Conservation (phyloP, 2,329 filamentous ascomycete species). For the Trichoderma sp. region DNA sequence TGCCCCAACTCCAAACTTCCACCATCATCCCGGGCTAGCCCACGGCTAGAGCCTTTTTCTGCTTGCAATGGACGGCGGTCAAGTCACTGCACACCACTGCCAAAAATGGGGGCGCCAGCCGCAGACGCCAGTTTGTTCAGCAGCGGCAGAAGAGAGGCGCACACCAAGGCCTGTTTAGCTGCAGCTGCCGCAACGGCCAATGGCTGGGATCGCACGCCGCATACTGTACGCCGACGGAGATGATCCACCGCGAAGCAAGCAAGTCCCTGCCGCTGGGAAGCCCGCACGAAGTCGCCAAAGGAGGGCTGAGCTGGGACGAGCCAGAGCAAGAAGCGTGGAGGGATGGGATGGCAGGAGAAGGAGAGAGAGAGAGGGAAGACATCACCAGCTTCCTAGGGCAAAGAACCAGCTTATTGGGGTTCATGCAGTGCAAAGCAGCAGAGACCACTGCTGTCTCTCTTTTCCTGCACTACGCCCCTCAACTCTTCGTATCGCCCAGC, state of each 20-base stretch:
- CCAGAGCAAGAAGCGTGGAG: no score
- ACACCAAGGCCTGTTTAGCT: neutral
- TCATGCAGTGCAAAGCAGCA: neutral
- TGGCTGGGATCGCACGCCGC: neutral
- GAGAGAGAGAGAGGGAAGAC: neutral
- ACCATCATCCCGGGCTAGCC: neutral
- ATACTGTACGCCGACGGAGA: conserved; percentile 4
- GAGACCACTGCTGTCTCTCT: neutral
- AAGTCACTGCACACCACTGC: neutral
- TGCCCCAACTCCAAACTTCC: neutral
- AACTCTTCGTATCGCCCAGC: neutral
- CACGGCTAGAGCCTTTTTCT: neutral
- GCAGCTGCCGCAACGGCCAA: conserved; percentile 1
- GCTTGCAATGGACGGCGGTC: neutral
- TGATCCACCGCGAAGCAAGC: neutral
- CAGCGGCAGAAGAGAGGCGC: neutral
- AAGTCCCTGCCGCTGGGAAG: neutral
- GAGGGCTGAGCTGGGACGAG: neutral
- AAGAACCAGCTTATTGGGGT: neutral
- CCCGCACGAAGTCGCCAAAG: neutral
- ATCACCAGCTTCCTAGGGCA: neutral
- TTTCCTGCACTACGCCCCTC: neutral
- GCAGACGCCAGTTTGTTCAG: conserved; percentile 6
- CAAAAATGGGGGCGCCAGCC: conserved; percentile 1
- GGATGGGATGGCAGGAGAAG: no score